Evolutionary conservation across 1,284 basidiomycete species (phyloP).

Genomic region (Trametes sp.): DNA sequence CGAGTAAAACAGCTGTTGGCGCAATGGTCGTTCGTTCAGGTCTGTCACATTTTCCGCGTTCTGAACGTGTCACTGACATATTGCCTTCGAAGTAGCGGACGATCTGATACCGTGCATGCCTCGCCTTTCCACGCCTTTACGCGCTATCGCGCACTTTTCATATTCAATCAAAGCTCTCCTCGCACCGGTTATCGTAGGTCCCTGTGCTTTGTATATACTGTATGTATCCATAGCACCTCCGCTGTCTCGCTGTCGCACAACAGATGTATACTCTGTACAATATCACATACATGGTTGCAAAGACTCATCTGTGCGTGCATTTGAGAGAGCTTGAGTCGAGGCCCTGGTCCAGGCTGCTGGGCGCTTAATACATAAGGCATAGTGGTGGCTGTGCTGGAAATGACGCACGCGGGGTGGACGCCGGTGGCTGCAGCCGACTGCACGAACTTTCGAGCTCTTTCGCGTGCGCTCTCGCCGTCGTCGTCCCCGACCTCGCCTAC

Average conservation of each 20-base stretch:
- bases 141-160: too few species aligned
- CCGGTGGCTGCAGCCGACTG: background rate
- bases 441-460: slow-evolving; percentile 22
- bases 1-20: background rate
- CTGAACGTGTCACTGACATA: background rate
- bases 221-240: too few species aligned
- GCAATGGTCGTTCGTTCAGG: slow-evolving; percentile 9
- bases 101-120: background rate
- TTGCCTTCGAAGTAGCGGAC: background rate
- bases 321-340: too few species aligned
- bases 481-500: background rate
- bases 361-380: background rate
- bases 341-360: too few species aligned
- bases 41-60: background rate
- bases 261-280: too few species aligned
- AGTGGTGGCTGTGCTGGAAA: slow-evolving; percentile 17
- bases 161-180: too few species aligned
- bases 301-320: too few species aligned
- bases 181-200: too few species aligned
- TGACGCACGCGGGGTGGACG: background rate
- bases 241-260: too few species aligned
- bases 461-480: slow-evolving; percentile 1
- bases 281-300: too few species aligned
- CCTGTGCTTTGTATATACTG: too few species aligned
- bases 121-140: too few species aligned